phyloP scores from a whole-genome alignment of 176 grass and related monocot species.

The Hordeum vulgare region MorexV3_pseudomolecules_assembly NC_058523.1:543009847-543010346 shows the following conservation, averaged over 20 bases:
- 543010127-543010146: background rate
- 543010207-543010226: background rate
- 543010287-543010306: background rate
- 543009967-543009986: background rate
- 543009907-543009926: background rate
- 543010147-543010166: background rate
- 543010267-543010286: constrained; percentile 6
- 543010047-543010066: background rate
- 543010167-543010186: background rate
- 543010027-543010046: background rate
- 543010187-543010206: background rate
- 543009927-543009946: background rate
- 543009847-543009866: constrained; percentile 12
- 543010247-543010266: background rate
- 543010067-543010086: background rate
- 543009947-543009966: background rate
- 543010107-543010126: background rate
- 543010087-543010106: background rate
- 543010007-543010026: constrained; percentile 4
- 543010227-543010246: background rate
- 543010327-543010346: constrained; percentile 20
- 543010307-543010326: constrained; percentile 48
- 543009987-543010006: background rate
- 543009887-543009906: background rate
- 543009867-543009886: background rate